These are phyloP conservation scores for Boletus sp. DNA, from an alignment of 768 basidiomycete genomes.

Conservation along the genomic window DNA sequence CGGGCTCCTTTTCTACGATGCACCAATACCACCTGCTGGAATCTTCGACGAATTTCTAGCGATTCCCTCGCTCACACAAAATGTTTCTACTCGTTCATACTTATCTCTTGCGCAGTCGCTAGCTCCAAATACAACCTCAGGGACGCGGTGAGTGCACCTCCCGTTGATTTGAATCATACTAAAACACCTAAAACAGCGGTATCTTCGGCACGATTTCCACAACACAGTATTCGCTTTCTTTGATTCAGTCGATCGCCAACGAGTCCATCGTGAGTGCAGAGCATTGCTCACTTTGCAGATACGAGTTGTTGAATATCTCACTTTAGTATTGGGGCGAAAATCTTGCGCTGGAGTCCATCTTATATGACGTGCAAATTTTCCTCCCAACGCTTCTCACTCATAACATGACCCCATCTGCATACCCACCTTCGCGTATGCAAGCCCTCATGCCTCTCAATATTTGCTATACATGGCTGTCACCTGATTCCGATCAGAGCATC, in stretches of 20 bases:
- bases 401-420: slow-evolving; percentile 38
- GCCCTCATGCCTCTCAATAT: slow-evolving; percentile 44
- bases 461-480: slow-evolving; percentile 28
- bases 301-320: not conserved
- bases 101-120: slow-evolving; percentile 4
- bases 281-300: not conserved
- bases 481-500: slow-evolving; percentile 13
- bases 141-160: not conserved
- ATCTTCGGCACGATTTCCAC: slow-evolving; percentile 1
- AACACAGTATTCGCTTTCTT: slow-evolving; percentile 1
- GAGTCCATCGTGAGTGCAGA: slow-evolving; percentile 8
- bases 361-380: slow-evolving; percentile 48
- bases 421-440: slow-evolving; percentile 39
- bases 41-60: slow-evolving; percentile 26
- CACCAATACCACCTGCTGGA: slow-evolving; percentile 23
- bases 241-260: slow-evolving; percentile 16
- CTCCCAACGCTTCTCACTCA: slow-evolving; percentile 40
- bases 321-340: slow-evolving; percentile 6
- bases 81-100: slow-evolving; percentile 7
- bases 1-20: slow-evolving; percentile 54
- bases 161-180: not conserved
- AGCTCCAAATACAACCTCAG: not conserved
- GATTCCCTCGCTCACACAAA: slow-evolving; percentile 3
- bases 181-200: not conserved
- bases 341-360: not conserved